A percentile compares a stretch with the other conserved stretches of the same genome.
Conservation (phyloP, 2,329 filamentous ascomycete genomes). For the Domatiomyces catenatus region DNA sequence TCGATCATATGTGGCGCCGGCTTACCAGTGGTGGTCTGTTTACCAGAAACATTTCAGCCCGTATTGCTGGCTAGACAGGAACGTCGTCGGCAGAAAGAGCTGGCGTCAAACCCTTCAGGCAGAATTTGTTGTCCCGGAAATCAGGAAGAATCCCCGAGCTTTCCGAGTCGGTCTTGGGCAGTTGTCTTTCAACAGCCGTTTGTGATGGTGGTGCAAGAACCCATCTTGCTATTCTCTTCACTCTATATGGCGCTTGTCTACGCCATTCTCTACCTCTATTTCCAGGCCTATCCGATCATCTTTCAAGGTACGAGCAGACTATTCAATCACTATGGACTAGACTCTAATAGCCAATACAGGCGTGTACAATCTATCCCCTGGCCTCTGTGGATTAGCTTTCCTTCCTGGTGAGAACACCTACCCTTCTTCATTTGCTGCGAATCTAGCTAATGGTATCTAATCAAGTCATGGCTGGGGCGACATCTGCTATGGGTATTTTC, state of each 20-base stretch:
- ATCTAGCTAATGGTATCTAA: slow-evolving; percentile 37
- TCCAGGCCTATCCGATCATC: slow-evolving; percentile 59
- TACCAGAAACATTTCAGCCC: slow-evolving; percentile 51
- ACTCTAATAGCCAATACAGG: neutral
- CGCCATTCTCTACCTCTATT: slow-evolving; percentile 55
- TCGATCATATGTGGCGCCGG: slow-evolving; percentile 49
- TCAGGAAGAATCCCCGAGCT: slow-evolving; percentile 25
- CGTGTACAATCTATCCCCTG: slow-evolving; percentile 24
- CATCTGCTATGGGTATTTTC: too few species aligned
- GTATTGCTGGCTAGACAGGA: slow-evolving; percentile 44
- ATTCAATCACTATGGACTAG: too few species aligned
- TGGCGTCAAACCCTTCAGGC: slow-evolving; percentile 22
- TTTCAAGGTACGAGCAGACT: slow-evolving; percentile 33
- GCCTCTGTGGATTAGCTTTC: slow-evolving; percentile 23
- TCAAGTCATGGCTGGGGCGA: slow-evolving; percentile 18
- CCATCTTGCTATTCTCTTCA: slow-evolving; percentile 56
- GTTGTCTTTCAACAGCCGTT: slow-evolving; percentile 58
- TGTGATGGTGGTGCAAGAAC: slow-evolving; percentile 56
- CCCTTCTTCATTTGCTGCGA: slow-evolving; percentile 53
- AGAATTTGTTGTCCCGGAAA: slow-evolving; percentile 13
- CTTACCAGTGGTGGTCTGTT: slow-evolving; percentile 43
- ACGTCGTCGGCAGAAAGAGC: slow-evolving; percentile 39
- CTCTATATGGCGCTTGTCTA: slow-evolving; percentile 58
- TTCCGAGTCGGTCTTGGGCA: slow-evolving; percentile 20
- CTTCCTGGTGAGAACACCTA: slow-evolving; percentile 48